phyloP scores from a whole-genome alignment of 2,329 filamentous ascomycete genomes.

The Aureobasidium sp. region DNA sequence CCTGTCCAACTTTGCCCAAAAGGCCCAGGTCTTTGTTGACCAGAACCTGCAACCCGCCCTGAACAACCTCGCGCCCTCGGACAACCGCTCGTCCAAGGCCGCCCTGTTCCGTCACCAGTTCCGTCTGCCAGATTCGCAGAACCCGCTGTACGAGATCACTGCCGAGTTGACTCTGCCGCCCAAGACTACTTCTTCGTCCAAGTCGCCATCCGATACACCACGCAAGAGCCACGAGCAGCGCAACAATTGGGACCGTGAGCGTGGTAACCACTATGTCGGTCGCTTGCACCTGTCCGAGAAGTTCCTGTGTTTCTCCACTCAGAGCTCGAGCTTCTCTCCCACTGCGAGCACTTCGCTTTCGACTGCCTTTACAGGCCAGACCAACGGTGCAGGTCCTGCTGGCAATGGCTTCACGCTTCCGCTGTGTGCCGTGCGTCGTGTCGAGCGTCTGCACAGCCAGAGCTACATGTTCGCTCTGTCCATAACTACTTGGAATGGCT shows the following conservation, averaged over 20 bases:
- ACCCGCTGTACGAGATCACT: constrained; percentile 90
- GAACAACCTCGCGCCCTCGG: constrained; percentile 56
- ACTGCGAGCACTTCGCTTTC: constrained; percentile 72
- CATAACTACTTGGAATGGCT: constrained; percentile 86
- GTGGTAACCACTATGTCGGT: constrained; percentile 66
- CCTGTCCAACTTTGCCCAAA: constrained; percentile 79
- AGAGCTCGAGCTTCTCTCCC: constrained; percentile 75
- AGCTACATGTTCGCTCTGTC: constrained; percentile 87
- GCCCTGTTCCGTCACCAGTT: constrained; percentile 94
- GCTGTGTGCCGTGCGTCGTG: constrained; percentile 79
- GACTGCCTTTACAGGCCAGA: constrained; percentile 82
- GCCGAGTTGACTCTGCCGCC: constrained; percentile 81
- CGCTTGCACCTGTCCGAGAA: constrained; percentile 90
- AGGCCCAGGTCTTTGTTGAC: constrained; percentile 92
- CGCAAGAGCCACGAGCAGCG: constrained; percentile 49
- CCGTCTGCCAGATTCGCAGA: constrained; percentile 84
- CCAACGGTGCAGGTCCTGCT: constrained; percentile 82
- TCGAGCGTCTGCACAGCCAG: constrained; percentile 87
- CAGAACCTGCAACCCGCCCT: constrained; percentile 55
- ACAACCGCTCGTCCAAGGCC: constrained; percentile 80
- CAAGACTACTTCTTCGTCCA: constrained; percentile 31
- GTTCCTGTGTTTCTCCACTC: constrained; percentile 94
- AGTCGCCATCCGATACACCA: constrained; percentile 18
- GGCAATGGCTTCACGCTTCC: constrained; percentile 96
- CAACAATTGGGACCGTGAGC: constrained; percentile 52